phyloP scores from a whole-genome alignment of 352 stramenopile species.

The Phytophthora fragariae region DNA sequence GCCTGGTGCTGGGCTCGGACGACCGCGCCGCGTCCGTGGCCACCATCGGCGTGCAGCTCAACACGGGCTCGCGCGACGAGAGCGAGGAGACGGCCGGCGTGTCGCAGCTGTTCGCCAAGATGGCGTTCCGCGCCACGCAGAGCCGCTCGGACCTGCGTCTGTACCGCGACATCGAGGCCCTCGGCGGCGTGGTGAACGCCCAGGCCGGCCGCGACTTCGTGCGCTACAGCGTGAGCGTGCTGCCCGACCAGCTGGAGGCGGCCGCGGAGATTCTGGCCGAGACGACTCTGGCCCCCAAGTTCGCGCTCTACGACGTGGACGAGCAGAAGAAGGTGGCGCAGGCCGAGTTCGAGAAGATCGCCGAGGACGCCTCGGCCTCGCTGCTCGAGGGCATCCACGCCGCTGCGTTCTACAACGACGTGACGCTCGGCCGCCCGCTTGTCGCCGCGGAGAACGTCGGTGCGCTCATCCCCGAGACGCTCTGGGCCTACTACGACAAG shows the following conservation, averaged over 20 bases:
- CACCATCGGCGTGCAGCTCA: slow-evolving; percentile 74
- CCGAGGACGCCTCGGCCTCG: slow-evolving; percentile 48
- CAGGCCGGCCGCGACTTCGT: slow-evolving; percentile 76
- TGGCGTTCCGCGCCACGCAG: slow-evolving; percentile 84
- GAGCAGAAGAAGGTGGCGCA: slow-evolving; percentile 74
- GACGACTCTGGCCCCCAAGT: slow-evolving; percentile 79
- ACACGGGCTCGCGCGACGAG: slow-evolving; percentile 68
- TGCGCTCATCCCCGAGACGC: slow-evolving; percentile 51
- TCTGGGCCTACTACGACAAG: slow-evolving; percentile 69
- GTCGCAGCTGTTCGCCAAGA: slow-evolving; percentile 83
- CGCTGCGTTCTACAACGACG: slow-evolving; percentile 86
- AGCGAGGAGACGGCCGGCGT: slow-evolving; percentile 75
- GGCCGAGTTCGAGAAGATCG: slow-evolving; percentile 59
- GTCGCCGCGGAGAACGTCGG: slow-evolving; percentile 64
- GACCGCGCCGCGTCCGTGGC: slow-evolving; percentile 54
- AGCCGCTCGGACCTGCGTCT: slow-evolving; percentile 81
- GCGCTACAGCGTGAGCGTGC: slow-evolving; percentile 79
- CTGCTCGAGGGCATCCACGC: slow-evolving; percentile 71
- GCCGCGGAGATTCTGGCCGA: slow-evolving; percentile 82
- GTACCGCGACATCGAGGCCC: slow-evolving; percentile 84
- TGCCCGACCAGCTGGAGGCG: slow-evolving; percentile 70
- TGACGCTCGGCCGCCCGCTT: slow-evolving; percentile 66
- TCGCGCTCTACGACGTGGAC: slow-evolving; percentile 82
- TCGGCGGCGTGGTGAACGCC: slow-evolving; percentile 73
- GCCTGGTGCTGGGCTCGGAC: slow-evolving; percentile 71